A percentile compares a stretch with the other conserved stretches of the same genome.
Conservation (phyloP, 805 yeast genomes). For the Yamadazyma akitaensis region DNA sequence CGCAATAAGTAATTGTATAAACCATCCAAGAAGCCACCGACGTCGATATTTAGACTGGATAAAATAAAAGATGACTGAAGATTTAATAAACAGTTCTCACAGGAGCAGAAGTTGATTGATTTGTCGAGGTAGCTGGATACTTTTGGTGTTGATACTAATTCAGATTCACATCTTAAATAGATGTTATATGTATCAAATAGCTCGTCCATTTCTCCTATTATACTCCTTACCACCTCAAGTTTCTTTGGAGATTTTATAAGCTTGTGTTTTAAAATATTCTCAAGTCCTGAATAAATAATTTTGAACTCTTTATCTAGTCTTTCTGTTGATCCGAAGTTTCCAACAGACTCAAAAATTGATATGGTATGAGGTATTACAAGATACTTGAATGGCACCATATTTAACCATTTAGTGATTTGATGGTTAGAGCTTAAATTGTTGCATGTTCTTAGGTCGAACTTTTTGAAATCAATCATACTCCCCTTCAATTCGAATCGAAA, state of each 20-base stretch:
- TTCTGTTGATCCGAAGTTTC: neutral
- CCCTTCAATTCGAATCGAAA: constrained; percentile 24
- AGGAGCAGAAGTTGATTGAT: neutral
- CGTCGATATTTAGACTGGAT: constrained; percentile 27
- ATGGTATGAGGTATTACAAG: constrained; percentile 4
- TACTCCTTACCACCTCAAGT: neutral
- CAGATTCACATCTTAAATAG: neutral
- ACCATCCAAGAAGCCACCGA: neutral
- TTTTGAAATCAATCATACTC: constrained; percentile 31
- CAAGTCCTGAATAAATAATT: constrained; percentile 2
- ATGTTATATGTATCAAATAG: neutral
- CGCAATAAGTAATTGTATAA: neutral
- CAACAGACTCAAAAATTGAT: constrained; percentile 3
- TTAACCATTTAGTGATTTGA: constrained; percentile 38
- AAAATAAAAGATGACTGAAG: constrained; percentile 36
- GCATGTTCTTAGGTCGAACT: constrained; percentile 29
- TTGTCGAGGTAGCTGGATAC: constrained; percentile 4
- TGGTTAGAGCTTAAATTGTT: constrained; percentile 19
- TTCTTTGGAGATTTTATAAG: neutral
- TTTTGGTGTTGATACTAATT: neutral
- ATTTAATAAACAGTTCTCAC: constrained; percentile 27
- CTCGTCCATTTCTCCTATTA: constrained; percentile 2
- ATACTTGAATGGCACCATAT: constrained; percentile 23
- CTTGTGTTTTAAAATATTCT: neutral
- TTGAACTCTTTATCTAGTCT: constrained; percentile 4